These are phyloP conservation scores for Trichoderma citrinoviride DNA, from an alignment of 2,329 filamentous ascomycete species.

Conservation along the genomic window DNA sequence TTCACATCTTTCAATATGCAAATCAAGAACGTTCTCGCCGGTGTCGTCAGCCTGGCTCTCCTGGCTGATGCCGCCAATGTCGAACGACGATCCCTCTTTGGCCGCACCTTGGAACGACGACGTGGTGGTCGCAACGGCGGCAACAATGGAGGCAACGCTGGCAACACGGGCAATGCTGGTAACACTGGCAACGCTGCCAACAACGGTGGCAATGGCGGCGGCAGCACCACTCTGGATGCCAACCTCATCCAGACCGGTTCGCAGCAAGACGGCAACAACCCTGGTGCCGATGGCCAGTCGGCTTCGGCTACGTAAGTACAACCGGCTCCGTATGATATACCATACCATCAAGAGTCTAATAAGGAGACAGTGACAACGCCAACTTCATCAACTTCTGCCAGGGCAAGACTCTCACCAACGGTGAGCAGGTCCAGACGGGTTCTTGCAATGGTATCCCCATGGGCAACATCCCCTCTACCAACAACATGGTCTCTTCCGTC, in stretches of 20 bases:
- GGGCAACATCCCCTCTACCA: slow-evolving; percentile 56
- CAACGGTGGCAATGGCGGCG: slow-evolving; percentile 25
- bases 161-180: slow-evolving; percentile 30
- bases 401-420: slow-evolving; percentile 57
- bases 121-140: slow-evolving; percentile 22
- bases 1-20: slow-evolving; percentile 45
- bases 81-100: slow-evolving; percentile 38
- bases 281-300: slow-evolving; percentile 46
- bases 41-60: slow-evolving; percentile 45
- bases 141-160: no score
- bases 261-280: slow-evolving; percentile 46
- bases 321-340: slow-evolving; percentile 35
- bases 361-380: slow-evolving; percentile 47
- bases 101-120: slow-evolving; percentile 41
- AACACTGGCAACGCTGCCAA: slow-evolving; percentile 28
- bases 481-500: slow-evolving; percentile 57
- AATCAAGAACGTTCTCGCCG: slow-evolving; percentile 49
- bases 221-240: slow-evolving; percentile 38
- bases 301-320: slow-evolving; percentile 52
- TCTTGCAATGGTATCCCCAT: slow-evolving; percentile 63
- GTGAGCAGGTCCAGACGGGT: slow-evolving; percentile 54
- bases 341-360: slow-evolving; percentile 45
- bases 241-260: slow-evolving; percentile 52
- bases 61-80: slow-evolving; percentile 46
- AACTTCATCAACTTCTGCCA: slow-evolving; percentile 65